Evolutionary conservation across 2,329 filamentous ascomycete species (phyloP).

Genomic region (Fusarium kyushuense): DNA sequence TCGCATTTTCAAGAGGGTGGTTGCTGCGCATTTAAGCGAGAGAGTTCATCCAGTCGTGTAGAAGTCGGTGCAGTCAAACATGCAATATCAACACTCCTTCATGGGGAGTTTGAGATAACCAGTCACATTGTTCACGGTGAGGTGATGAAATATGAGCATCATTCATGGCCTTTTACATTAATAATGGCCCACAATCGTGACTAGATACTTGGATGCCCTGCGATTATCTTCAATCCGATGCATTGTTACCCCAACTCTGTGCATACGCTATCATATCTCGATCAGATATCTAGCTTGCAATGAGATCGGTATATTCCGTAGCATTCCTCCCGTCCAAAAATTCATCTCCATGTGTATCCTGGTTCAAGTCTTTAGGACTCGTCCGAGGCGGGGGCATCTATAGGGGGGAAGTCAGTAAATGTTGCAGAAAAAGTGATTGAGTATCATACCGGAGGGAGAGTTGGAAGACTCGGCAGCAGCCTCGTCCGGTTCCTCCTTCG

Average conservation of each 20-base stretch:
- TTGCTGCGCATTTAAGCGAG: not conserved
- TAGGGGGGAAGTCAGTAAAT: constrained; percentile 1
- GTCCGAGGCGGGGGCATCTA: constrained; percentile 36
- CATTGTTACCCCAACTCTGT: constrained; percentile 28
- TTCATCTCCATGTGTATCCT: too few relatives aligned
- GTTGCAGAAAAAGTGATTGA: not conserved
- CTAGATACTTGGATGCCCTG: constrained; percentile 5
- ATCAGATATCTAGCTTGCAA: constrained; percentile 35
- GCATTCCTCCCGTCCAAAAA: constrained; percentile 1
- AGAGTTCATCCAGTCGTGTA: not conserved
- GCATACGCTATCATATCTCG: constrained; percentile 20
- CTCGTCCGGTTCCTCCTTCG: constrained; percentile 40
- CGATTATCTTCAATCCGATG: constrained; percentile 13
- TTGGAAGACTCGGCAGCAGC: constrained; percentile 10
- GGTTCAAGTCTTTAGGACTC: constrained; percentile 15
- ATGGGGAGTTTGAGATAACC: not conserved
- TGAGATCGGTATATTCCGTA: constrained; percentile 14
- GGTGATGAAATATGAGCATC: not conserved
- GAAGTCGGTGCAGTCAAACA: not conserved
- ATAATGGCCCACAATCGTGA: not conserved
- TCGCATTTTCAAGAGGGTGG: too few relatives aligned
- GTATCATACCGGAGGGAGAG: constrained; percentile 39
- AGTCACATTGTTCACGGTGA: not conserved
- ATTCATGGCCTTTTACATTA: not conserved
- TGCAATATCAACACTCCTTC: not conserved